Conservation (phyloP, 2,329 filamentous ascomycete genomes). For the Didymella lethalis region DNA sequence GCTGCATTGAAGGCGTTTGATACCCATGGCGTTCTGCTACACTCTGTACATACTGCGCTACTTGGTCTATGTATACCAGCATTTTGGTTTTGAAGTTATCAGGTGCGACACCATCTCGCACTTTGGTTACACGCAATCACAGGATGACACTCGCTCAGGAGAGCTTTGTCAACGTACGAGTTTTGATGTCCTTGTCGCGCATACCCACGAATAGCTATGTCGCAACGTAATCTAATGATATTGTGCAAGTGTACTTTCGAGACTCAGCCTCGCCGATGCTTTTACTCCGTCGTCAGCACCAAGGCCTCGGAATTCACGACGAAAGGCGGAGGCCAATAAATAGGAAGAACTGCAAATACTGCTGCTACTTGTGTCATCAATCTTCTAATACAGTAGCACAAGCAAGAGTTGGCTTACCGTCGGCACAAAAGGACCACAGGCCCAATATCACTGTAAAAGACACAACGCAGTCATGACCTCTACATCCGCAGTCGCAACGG, state of each 20-base stretch:
- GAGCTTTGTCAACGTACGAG: slow-evolving; percentile 1
- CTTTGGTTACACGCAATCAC: background rate
- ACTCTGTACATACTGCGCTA: slow-evolving; percentile 11
- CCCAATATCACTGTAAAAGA: background rate
- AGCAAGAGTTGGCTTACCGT: background rate
- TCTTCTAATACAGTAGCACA: background rate
- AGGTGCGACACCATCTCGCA: background rate
- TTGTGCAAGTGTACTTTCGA: background rate
- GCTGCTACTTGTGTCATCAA: slow-evolving; percentile 3
- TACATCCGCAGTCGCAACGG: slow-evolving; percentile 4
- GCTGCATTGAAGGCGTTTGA: slow-evolving; percentile 46
- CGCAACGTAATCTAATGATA: background rate
- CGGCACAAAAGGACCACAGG: background rate
- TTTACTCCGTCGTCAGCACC: background rate
- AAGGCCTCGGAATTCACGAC: background rate
- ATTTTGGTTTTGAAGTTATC: background rate
- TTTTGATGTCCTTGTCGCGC: background rate
- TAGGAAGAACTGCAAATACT: background rate
- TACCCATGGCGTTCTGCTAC: slow-evolving; percentile 35
- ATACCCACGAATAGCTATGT: background rate
- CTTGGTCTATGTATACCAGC: background rate
- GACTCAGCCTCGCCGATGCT: background rate
- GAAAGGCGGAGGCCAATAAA: background rate
- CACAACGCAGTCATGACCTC: background rate
- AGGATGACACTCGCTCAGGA: background rate